Conservation (phyloP, 208 protist species). For the Plasmodiophora brassicae region DNA sequence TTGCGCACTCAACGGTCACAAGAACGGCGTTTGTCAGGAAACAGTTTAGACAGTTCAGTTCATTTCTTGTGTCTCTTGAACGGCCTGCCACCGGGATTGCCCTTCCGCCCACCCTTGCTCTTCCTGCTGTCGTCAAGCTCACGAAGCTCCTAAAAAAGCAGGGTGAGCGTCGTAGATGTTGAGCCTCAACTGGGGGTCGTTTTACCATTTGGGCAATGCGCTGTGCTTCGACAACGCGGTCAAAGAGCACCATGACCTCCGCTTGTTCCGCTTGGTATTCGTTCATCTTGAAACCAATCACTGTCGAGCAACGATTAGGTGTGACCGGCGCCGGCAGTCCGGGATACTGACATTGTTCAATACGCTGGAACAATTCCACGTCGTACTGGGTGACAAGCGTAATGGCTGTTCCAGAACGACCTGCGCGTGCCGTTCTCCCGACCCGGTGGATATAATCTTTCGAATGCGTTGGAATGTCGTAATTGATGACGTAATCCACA, state of each 20-base stretch:
- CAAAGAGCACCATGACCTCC: slow-evolving; percentile 47
- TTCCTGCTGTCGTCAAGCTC: too few relatives aligned
- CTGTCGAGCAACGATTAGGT: neutral
- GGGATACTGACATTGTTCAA: slow-evolving; percentile 82
- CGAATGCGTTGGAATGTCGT: slow-evolving; percentile 85
- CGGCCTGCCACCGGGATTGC: too few relatives aligned
- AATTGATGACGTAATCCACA: slow-evolving; percentile 91
- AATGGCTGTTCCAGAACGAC: slow-evolving; percentile 78
- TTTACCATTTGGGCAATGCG: slow-evolving; percentile 45
- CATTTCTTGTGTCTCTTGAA: too few relatives aligned
- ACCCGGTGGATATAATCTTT: slow-evolving; percentile 95
- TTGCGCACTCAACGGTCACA: too few relatives aligned
- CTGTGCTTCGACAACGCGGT: slow-evolving; percentile 53
- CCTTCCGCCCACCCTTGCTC: too few relatives aligned
- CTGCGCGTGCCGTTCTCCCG: slow-evolving; percentile 89
- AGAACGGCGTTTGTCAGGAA: too few relatives aligned
- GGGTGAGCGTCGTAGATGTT: neutral
- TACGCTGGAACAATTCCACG: slow-evolving; percentile 93
- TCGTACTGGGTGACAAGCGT: slow-evolving; percentile 97
- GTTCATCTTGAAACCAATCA: slow-evolving; percentile 41
- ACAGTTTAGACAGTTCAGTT: too few relatives aligned
- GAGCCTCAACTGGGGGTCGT: neutral
- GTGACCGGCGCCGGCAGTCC: neutral
- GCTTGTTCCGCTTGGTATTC: slow-evolving; percentile 43
- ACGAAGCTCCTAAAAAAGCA: neutral